phyloP scores from a whole-genome alignment of 2,329 filamentous ascomycete genomes.

The Colletotrichum sp. region DNA sequence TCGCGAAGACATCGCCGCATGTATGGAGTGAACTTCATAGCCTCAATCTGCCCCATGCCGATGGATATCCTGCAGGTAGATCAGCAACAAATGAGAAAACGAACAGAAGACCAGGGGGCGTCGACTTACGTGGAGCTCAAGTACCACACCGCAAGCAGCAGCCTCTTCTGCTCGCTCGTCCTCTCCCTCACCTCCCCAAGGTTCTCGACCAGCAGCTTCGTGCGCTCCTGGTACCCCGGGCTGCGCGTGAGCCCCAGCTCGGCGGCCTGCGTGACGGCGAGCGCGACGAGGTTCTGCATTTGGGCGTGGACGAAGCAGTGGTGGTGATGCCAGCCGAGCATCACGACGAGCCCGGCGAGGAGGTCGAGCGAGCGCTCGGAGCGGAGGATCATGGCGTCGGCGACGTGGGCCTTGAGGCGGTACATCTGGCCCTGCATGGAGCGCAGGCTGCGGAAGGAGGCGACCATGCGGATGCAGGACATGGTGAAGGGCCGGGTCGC shows the following conservation, averaged over 20 bases:
- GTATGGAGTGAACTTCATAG: slow-evolving; percentile 56
- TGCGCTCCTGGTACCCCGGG: slow-evolving; percentile 45
- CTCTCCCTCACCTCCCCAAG: slow-evolving; percentile 42
- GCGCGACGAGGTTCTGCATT: slow-evolving; percentile 52
- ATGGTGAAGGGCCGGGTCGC: slow-evolving; percentile 51
- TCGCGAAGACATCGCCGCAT: slow-evolving; percentile 54
- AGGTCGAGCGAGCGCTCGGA: slow-evolving; percentile 57
- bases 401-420: slow-evolving; percentile 48
- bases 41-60: slow-evolving; percentile 48
- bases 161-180: slow-evolving; percentile 57
- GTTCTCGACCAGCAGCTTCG: slow-evolving; percentile 44
- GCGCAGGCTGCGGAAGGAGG: slow-evolving; percentile 49
- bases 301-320: slow-evolving; percentile 60
- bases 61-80: slow-evolving; percentile 38
- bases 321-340: slow-evolving; percentile 57
- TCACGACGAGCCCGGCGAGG: slow-evolving; percentile 52
- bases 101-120: accelerated
- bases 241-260: slow-evolving; percentile 51
- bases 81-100: slow-evolving; percentile 19
- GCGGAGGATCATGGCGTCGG: slow-evolving; percentile 54
- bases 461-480: slow-evolving; percentile 53
- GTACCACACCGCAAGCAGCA: slow-evolving; percentile 59
- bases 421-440: slow-evolving; percentile 58
- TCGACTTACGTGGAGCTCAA: slow-evolving; percentile 52
- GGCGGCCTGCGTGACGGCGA: slow-evolving; percentile 52